Conservation (phyloP, 306 rosid genomes). For the Cyamopsis tetragonoloba region DNA sequence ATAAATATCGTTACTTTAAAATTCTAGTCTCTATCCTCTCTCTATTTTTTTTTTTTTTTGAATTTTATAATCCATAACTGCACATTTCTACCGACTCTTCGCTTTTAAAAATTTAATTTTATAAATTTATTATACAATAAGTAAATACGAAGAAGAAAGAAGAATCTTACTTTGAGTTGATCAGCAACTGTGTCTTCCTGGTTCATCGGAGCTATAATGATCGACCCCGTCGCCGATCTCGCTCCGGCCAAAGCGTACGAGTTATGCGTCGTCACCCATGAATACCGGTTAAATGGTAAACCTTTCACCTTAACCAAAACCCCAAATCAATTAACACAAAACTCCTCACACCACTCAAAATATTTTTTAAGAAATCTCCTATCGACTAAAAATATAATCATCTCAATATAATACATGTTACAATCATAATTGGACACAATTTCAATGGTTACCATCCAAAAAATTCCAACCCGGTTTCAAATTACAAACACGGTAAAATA, state of each 20-base stretch:
- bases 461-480: too few species aligned
- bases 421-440: too few species aligned
- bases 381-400: too few species aligned
- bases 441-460: not conserved
- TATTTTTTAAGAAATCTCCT: too few species aligned
- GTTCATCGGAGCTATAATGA: constrained; percentile 59
- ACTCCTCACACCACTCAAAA: too few species aligned
- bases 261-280: constrained; percentile 97
- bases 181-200: constrained; percentile 68
- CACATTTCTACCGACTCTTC: not conserved
- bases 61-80: not conserved
- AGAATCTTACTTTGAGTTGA: constrained; percentile 67
- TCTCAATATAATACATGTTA: too few species aligned
- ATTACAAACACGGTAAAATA: too few species aligned
- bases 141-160: not conserved
- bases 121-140: not conserved
- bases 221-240: constrained; percentile 59
- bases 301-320: constrained; percentile 51
- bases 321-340: not conserved
- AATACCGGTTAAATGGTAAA: constrained; percentile 68
- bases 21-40: not conserved
- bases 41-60: not conserved
- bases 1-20: too few species aligned
- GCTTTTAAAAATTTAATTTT: not conserved
- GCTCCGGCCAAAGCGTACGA: constrained; percentile 67